Evolutionary conservation across 2,329 filamentous ascomycete species (phyloP).

Genomic region (Cercospora sp.): DNA sequence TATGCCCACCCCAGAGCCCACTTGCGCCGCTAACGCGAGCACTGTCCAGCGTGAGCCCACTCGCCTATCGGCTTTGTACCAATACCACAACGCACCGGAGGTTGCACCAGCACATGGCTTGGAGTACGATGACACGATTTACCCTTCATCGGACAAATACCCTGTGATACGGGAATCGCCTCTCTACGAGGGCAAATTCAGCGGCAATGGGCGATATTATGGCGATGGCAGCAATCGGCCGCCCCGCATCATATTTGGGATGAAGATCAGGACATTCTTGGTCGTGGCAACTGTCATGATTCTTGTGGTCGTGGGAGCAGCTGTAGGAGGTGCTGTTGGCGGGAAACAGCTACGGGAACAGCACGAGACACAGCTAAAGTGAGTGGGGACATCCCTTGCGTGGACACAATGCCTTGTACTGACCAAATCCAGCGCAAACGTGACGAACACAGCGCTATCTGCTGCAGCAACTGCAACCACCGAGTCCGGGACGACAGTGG

Average conservation of each 20-base stretch:
- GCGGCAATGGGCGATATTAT: slow-evolving; percentile 21
- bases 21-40: slow-evolving; percentile 16
- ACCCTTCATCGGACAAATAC: slow-evolving; percentile 42
- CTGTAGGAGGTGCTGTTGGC: slow-evolving; percentile 41
- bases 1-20: not conserved
- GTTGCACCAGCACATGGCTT: slow-evolving; percentile 42
- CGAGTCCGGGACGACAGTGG: slow-evolving; percentile 18
- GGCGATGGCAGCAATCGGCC: slow-evolving; percentile 36
- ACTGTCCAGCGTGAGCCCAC: slow-evolving; percentile 27
- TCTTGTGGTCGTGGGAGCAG: slow-evolving; percentile 39
- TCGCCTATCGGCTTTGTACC: slow-evolving; percentile 41
- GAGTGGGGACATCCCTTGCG: slow-evolving; percentile 13
- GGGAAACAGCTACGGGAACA: slow-evolving; percentile 33
- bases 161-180: slow-evolving; percentile 36
- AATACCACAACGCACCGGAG: slow-evolving; percentile 44
- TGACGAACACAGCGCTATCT: slow-evolving; percentile 23
- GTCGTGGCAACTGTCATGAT: slow-evolving; percentile 37
- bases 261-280: slow-evolving; percentile 41
- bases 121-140: slow-evolving; percentile 42
- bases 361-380: slow-evolving; percentile 15
- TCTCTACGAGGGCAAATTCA: slow-evolving; percentile 28
- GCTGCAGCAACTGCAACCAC: slow-evolving; percentile 17
- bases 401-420: slow-evolving; percentile 11
- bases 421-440: slow-evolving; percentile 22
- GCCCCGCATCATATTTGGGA: slow-evolving; percentile 43